Evolutionary conservation across 2,329 filamentous ascomycete genomes (phyloP).

Genomic region (Aspergillus sp.): DNA sequence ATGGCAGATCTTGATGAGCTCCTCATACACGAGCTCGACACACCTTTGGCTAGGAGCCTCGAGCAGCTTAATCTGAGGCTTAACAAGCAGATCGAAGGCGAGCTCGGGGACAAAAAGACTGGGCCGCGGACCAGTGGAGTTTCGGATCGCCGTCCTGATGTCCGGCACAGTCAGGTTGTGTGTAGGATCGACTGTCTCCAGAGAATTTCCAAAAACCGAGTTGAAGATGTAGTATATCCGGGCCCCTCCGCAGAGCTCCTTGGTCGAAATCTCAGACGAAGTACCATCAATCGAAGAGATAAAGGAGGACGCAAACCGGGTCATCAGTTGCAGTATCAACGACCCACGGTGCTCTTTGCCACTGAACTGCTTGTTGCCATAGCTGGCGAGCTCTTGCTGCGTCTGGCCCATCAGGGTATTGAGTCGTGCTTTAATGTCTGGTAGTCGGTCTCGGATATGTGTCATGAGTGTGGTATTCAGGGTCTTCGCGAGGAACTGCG

Average conservation of each 20-base stretch:
- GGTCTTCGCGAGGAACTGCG: slow-evolving; percentile 86
- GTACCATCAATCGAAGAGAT: slow-evolving; percentile 98
- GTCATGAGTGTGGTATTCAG: slow-evolving; percentile 91
- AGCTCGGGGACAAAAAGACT: slow-evolving; percentile 96
- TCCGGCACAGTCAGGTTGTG: slow-evolving; percentile 89
- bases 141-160: slow-evolving; percentile 93
- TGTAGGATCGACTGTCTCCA: slow-evolving; percentile 93
- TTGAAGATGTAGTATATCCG: slow-evolving; percentile 99
- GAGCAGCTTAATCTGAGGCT: slow-evolving; percentile 94
- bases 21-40: slow-evolving; percentile 95
- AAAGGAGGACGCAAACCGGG: slow-evolving; percentile 92
- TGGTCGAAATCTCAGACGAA: slow-evolving; percentile 95
- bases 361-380: slow-evolving; percentile 94
- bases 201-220: slow-evolving; percentile 91
- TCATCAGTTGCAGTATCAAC: slow-evolving; percentile 94
- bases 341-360: slow-evolving; percentile 95
- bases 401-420: slow-evolving; percentile 99
- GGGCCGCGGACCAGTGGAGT: slow-evolving; percentile 90
- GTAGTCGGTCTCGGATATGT: slow-evolving; percentile 89
- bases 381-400: slow-evolving; percentile 94
- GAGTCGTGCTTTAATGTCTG: slow-evolving; percentile 93
- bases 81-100: slow-evolving; percentile 93
- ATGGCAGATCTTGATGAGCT: slow-evolving; percentile 98
- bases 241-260: slow-evolving; percentile 89
- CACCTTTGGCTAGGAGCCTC: slow-evolving; percentile 93